phyloP scores from a whole-genome alignment of 2,329 filamentous ascomycete genomes.

The Cladosporium sp. region DNA sequence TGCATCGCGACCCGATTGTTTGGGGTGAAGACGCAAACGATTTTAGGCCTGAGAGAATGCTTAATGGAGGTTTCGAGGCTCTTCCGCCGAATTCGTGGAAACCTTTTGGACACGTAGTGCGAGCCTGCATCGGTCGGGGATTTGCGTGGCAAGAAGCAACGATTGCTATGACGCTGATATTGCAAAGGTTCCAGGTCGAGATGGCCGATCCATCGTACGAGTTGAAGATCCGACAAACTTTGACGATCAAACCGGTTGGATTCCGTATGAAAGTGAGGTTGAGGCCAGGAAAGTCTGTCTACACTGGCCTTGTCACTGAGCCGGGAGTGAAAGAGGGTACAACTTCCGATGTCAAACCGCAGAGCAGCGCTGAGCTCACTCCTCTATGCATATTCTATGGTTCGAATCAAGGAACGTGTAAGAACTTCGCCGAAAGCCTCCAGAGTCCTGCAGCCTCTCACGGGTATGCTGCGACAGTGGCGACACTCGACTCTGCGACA shows the following conservation, averaged over 20 bases:
- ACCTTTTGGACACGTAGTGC: conserved; percentile 56
- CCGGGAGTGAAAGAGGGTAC: background rate
- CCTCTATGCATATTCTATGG: conserved; percentile 68
- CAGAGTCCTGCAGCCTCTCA: conserved; percentile 38
- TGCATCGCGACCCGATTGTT: conserved; percentile 45
- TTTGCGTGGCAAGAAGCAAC: conserved; percentile 57
- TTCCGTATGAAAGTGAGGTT: conserved; percentile 7
- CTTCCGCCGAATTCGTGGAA: conserved; percentile 49
- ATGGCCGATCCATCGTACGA: conserved; percentile 47
- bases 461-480: conserved; percentile 40
- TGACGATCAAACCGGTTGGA: conserved; percentile 46
- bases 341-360: background rate
- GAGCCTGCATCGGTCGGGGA: conserved; percentile 55
- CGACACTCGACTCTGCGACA: conserved; percentile 35
- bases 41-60: conserved; percentile 51
- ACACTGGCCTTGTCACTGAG: conserved; percentile 55
- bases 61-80: conserved; percentile 45
- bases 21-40: conserved; percentile 48
- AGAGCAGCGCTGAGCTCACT: background rate
- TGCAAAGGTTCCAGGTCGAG: conserved; percentile 49
- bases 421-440: conserved; percentile 42
- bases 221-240: conserved; percentile 45
- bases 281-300: conserved; percentile 46
- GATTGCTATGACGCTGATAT: conserved; percentile 44
- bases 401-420: conserved; percentile 55